Base-by-base conservation (phyloP, 2,329 filamentous ascomycete species). In the Hymenoscyphus fraxineus region DNA sequence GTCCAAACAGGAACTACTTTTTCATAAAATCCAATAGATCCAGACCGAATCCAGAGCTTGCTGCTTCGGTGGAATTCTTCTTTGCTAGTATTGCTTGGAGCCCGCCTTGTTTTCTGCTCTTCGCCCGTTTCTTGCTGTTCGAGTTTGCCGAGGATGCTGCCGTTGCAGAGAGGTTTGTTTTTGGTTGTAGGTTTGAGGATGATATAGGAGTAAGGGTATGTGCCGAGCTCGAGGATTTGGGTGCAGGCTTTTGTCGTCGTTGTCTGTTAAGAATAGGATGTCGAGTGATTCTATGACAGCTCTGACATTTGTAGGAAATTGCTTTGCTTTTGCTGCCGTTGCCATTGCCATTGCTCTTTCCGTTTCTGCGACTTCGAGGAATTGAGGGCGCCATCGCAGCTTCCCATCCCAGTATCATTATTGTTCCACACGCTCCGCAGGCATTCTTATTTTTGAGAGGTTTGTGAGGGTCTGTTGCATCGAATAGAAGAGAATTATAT, bases 111-210 rank as follows among this genome's bases (percentile, higher is more conserved):
- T 89, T 90, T 65, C 86, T 80, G 66, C 79, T 83, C 77, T 87
- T 89, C 39, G 87, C 84, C 59, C 86, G 80, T 77, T 88, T 88
- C 76, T 86, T 88, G 77, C 84, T 88, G 76, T 77, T 85, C 7
- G 84, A 81, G 72, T 84, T 87, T 40, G 81, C 77, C 1, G 80
- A 78, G 16, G 64, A 57, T 40, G 40, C 51, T 44, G 69, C 57
- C 51, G 74, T 75, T 65, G 16, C n/a, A 35, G 54, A 57, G 12
- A 39, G 70, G 41, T 61, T 31, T 55, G 58, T 22, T 27, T 63
- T 15, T 38, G 27, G 19, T 32, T 40, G 58, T 10, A 44, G 41
- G 22, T 35, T 22, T 39, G 40, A 39, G 40, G 27, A 9, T 44
- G 41, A 16, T 9, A 32, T 57, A 19, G 19, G 31, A 6, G 32